Evolutionary conservation across 2,329 filamentous ascomycete genomes (phyloP), one percentile per base, ranked within the genome.

Genomic region (Claviceps citrina): DNA sequence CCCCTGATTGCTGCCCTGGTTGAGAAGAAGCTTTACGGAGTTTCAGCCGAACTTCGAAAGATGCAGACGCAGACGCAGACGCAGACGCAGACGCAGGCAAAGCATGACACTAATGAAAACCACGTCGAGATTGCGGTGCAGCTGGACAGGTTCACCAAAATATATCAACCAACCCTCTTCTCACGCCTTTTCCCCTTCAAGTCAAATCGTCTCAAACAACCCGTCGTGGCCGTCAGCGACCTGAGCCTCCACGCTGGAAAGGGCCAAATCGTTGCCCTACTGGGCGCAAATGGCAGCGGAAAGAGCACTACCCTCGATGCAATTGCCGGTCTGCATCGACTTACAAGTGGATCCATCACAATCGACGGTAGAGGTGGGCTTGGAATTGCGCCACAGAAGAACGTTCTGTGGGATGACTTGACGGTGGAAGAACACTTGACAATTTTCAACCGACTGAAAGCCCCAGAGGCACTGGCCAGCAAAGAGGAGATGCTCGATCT

Each of bases 281-380:
- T 95, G 0, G 87, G 87, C 28, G 84, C 86, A 5, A 95, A 95
- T 54, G 87, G 87, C 15, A 85, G 78, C 49, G 87, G 87, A 27
- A 95, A 95, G 57, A 86, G 79, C 40, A 94, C 87, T 0, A 93
- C 86, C 0, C 68, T 95, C 4, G 84, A 94, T 53, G 81, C 82
- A 5, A 87, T 95, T 47, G 82, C 85, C 9, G 87, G 87, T 3
- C 71, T 89, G 38, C 84, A 80, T 49, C 81, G 74, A 33, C 68
- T 89, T 18, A 85, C 83, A 0, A 76, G 71, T 43, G 87, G 87
- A 3, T 68, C 69, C 3, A 91, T 95, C 47, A 74, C 73, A 19
- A 78, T 94, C 34, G 78, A 87, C 47, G 79, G 78, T 1, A 78
- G 76, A 8, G 83, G 83, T 8, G 84, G 84, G 0, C 70, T 95